Base-by-base conservation (phyloP, 805 yeast species). In the Yarrowia bubula region DNA sequence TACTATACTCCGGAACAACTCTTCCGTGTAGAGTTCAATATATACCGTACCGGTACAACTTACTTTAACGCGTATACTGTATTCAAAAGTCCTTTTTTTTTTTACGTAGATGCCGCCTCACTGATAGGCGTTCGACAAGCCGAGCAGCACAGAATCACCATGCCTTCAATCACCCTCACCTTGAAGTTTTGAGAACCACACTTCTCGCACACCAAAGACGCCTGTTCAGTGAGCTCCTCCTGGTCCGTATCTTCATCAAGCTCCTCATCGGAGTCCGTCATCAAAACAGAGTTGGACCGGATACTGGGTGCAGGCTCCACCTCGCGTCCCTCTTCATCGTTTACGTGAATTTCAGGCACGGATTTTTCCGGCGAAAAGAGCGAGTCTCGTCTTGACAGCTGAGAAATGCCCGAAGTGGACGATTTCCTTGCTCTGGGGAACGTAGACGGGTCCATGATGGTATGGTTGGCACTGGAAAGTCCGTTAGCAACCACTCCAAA, bases 111-210 rank as follows among this genome's bases (percentile, higher is more conserved):
- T 15, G 46, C 61, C 15, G 61, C 61, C 32, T 55, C 47, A 22
- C 11, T 55, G 15, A 55, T 55, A 37, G 61, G 61, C 8, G 61
- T 55, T 55, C 64, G 51, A 33, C 64, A 58, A 9, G 50, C 64
- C 15, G 64, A 58, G 43, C 64, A 58, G 28, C 64, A 58, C 22
- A 58, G 51, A 43, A 43, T 58, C 42, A 58, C 64, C 64, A 43
- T 44, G 14, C 64, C 64, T n/a, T 58, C 64, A 28, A 44, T 58
- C 17, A 58, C 51, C 7, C 64, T 17, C 18, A 58, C 51, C 51
- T 58, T 58, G 51, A 58, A 58, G 35, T 58, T 58, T 14, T 43
- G 64, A 14, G 64, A 58, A 8, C 64, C 64, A 8, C 64, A 58
- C 22, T 42, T 58, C n/a, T 58, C 64, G 9, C 64, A 58, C 10